Evolutionary conservation across 2,329 filamentous ascomycete genomes (phyloP), one percentile per base, ranked within the genome.

Genomic region (Aspergillus udagawae): DNA sequence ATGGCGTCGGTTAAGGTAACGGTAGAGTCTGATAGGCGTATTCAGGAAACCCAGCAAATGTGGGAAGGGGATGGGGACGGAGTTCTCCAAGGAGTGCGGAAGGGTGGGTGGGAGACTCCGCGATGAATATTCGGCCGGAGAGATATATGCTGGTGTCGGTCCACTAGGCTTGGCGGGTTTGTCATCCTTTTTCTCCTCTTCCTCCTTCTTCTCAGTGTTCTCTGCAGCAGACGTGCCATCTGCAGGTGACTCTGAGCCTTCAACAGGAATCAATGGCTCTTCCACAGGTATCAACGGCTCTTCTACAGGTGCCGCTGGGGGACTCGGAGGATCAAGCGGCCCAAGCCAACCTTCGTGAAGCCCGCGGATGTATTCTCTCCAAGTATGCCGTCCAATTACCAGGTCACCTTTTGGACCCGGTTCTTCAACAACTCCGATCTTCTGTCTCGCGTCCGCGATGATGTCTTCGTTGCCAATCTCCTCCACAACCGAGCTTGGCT

Each of bases 291-390:
- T 60, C n/a, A 65, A 54, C 23, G 62, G 56, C 27, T 51, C 54
- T 14, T 60, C 60, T 42, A 62, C 53, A n/a, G 61, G 52, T 2
- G 69, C 54, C 25, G 70, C 67, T 27, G 69, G 64, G 21, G 67
- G 62, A 42, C 66, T 60, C 23, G 73, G 70, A 56, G 73, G 72
- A 48, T 88, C 84, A 47, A 96, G 78, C 7, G 94, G 92, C 0
- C 94, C 93, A 25, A 99, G 78, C 93, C 94, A 99, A 55, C 94
- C 94, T 76, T 99, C 94, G 72, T 99, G 94, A 63, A 97, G 71
- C 49, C 94, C 94, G 57, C 92, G 83, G 25, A 97, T 80, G 73
- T 97, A 99, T 76, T 99, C 94, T 77, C 97, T 99, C 94, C 94
- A 99, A 9, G 93, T 88, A 71, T 97, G 90, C 56, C 93, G 81